A percentile compares a stretch with the other conserved stretches of the same genome.
Evolutionary conservation across 257 asterid genomes (phyloP).

Genomic region (Solanum rostratum): DNA sequence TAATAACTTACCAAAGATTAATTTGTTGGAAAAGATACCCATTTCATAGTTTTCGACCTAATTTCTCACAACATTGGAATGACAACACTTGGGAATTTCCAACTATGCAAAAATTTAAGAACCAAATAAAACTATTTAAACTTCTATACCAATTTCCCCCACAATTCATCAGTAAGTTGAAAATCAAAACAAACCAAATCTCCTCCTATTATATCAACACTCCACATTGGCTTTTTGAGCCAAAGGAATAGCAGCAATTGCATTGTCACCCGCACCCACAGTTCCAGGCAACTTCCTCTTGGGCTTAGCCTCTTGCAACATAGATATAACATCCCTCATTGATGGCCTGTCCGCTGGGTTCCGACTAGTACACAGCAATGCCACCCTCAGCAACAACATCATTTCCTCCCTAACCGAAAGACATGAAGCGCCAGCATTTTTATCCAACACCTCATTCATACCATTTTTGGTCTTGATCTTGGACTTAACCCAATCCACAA

Average conservation of each 20-base stretch:
- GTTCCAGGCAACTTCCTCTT: conserved; percentile 36
- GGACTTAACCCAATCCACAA: conserved; percentile 71
- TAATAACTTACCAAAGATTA: not conserved
- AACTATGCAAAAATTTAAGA: not conserved
- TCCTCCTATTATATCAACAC: conserved; percentile 30
- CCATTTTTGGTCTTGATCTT: conserved; percentile 42
- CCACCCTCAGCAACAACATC: conserved; percentile 69
- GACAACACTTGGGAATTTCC: not conserved
- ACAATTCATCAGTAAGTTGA: conserved; percentile 8
- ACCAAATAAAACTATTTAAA: not conserved
- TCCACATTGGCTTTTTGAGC: conserved; percentile 25
- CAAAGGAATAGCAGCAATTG: conserved; percentile 12
- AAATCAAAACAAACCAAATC: not conserved
- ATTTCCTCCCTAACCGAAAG: conserved; percentile 69
- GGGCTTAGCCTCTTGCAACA: conserved; percentile 78
- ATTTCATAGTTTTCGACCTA: not conserved
- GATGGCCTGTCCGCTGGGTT: conserved; percentile 88
- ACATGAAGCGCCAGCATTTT: conserved; percentile 60
- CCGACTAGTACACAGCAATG: conserved; percentile 72
- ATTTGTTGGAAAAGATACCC: not conserved
- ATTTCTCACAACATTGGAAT: not conserved
- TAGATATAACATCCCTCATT: conserved; percentile 84
- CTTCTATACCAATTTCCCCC: conserved; percentile 51
- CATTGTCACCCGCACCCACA: conserved; percentile 6
- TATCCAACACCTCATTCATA: conserved; percentile 42